Evolutionary conservation across 495 filamentous ascomycete species (phyloP), one percentile per base, ranked within the genome.

Genomic region (Penicillium egyptiacum): DNA sequence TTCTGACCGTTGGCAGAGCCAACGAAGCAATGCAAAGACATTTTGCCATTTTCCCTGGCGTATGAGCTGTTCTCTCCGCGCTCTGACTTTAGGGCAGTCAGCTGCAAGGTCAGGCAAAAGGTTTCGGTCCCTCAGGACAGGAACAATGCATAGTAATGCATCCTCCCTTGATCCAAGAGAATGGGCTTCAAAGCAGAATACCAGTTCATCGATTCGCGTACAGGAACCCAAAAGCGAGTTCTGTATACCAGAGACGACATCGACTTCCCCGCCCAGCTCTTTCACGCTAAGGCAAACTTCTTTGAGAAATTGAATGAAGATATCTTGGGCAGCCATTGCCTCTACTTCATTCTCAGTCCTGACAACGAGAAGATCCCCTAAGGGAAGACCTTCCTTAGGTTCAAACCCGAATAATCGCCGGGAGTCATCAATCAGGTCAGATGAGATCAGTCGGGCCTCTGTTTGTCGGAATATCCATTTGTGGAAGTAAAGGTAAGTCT

Each of bases 391-490:
- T 19, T 3, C 31, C 19, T 61, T 55, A 0, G 64, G 56, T 1
- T 58, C 51, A 25, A 56, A 61, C 0, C 70, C 67, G 44, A 76
- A 76, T 0, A 68, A 42, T 4, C 59, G 64, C 3, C 49, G 39
- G 0, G 66, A 55, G 8, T 59, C 46, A 16, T 65, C 50, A 3
- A 72, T 57, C 40, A 47, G 54, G 3, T 61, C 62, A 0, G 64
- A 56, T 8, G 67, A 58, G 11, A 70, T 53, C 50, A 74, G 53
- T n/a, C 25, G 58, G 0, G 69, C 65, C 50, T 73, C 65, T 0
- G 58, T 67, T 22, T 70, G 65, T 2, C 68, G 62, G 28, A 63
- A 71, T 2, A 76, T 74, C 72, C 74, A 76, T 55, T 75, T 76
- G n/a, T 70, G 62, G 50, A 72, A 76, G 35, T 67, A 64, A 10